Evolutionary conservation across 192 early-diverging fungal species (phyloP).

Genomic region (Podila clonocystis): DNA sequence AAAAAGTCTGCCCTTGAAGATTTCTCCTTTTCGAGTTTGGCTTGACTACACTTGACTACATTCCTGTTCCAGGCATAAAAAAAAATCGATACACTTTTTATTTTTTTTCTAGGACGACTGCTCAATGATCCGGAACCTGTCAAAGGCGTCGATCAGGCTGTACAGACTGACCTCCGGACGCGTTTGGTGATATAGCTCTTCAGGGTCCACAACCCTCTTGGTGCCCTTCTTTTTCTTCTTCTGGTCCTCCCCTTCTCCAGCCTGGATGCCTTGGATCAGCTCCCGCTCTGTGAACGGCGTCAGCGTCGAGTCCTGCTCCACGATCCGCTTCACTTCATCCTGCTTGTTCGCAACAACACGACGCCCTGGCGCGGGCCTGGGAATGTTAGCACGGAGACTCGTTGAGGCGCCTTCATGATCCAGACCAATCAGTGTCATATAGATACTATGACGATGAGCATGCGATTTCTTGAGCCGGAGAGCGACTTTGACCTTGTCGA

Average conservation of each 20-base stretch:
- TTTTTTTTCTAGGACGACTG: slow-evolving; percentile 3
- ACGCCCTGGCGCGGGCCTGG: neutral
- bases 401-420: slow-evolving; percentile 27
- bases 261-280: slow-evolving; percentile 26
- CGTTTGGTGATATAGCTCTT: slow-evolving; percentile 33
- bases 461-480: slow-evolving; percentile 67
- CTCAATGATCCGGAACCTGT: slow-evolving; percentile 44
- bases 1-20: too few species aligned
- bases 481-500: slow-evolving; percentile 71
- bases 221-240: slow-evolving; percentile 10
- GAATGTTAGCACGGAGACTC: neutral
- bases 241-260: slow-evolving; percentile 10
- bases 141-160: slow-evolving; percentile 34
- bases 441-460: slow-evolving; percentile 69
- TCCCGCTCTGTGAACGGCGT: slow-evolving; percentile 18
- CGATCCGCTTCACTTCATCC: slow-evolving; percentile 33
- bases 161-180: slow-evolving; percentile 37
- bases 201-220: slow-evolving; percentile 5
- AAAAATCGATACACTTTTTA: too few species aligned
- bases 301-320: slow-evolving; percentile 21
- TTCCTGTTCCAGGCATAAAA: too few species aligned
- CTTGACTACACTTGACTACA: too few species aligned
- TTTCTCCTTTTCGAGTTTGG: too few species aligned
- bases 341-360: neutral
- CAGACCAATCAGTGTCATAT: slow-evolving; percentile 70